Evolutionary conservation across 345 rosid genomes (phyloP), one percentile per base, ranked within the genome.

Genomic region (Noccaea caerulescens): DNA sequence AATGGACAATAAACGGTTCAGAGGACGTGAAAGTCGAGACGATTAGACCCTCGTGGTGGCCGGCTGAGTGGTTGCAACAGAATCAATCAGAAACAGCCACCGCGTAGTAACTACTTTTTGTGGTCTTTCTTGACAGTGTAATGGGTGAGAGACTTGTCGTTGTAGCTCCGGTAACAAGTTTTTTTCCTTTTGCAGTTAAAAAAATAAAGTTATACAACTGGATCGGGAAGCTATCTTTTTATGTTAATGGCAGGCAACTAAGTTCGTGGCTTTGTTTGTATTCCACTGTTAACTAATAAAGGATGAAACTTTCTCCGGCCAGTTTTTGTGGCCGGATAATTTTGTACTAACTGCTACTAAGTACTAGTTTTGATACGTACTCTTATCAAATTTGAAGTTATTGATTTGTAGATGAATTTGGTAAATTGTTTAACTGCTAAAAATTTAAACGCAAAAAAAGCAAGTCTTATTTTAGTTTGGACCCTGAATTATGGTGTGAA

Each of bases 21-120:
- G 85, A 83, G 44, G 85, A 75, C 12, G 78, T 94, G 56, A 85
- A 80, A 68, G 90, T 87, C 3, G 82, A 85, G 85, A 86, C 89
- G 11, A 55, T 75, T 10, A 85, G 80, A 72, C 98, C 98, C 7
- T 72, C 76, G 53, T 91, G 96, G 99, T 94, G 96, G 99, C 96
- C 92, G 4, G 41, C 75, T 12, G 83, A 85, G 68, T 91, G 99
- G 99, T 81, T 80, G 69, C 85, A 59, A 36, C 80, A 81, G 70
- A 59, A 80, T 71, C 79, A 76, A 51, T 80, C 77, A 36, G 74
- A 72, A 39, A 71, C 62, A 58, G 82, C 81, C 0, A 66, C 69
- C 3, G 85, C 78, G 20, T 88, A 83, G 73, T 41, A 7, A 47
- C 70, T 61, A 5, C 38, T 11, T 65, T n/a, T 4, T 2, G 3